Conservation (phyloP, 352 stramenopile genomes). For the Phytophthora cajani region DNA sequence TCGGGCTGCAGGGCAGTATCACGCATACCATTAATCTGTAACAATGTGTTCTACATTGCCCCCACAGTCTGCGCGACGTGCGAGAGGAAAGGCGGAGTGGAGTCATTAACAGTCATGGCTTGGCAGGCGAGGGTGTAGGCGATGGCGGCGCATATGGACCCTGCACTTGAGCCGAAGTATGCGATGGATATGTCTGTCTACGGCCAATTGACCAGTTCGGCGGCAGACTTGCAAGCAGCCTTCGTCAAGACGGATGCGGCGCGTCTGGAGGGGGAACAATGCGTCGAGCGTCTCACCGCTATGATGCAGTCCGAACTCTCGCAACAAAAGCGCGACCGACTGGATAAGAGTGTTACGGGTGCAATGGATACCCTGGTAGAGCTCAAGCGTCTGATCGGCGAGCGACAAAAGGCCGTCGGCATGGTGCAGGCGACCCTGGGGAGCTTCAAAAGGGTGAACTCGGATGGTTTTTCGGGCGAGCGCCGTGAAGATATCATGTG, state of each 20-base stretch:
- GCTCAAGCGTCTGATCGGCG: neutral
- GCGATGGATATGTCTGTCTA: neutral
- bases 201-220: neutral
- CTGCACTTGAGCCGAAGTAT: neutral
- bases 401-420: neutral
- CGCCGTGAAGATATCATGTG: neutral
- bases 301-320: neutral
- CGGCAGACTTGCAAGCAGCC: neutral
- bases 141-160: neutral
- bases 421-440: too few relatives aligned
- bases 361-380: neutral
- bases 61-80: neutral
- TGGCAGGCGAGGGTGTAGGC: neutral
- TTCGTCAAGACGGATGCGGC: neutral
- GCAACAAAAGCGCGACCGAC: neutral
- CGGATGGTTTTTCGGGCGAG: neutral
- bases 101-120: neutral
- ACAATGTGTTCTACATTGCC: neutral
- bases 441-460: neutral
- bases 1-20: neutral
- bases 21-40: neutral
- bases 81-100: neutral
- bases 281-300: neutral
- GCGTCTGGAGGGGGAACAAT: neutral
- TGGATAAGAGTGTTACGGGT: neutral